These are phyloP conservation scores for Paraconiothyrium brasiliense DNA, from an alignment of 2,329 filamentous ascomycete genomes.

Conservation along the genomic window DNA sequence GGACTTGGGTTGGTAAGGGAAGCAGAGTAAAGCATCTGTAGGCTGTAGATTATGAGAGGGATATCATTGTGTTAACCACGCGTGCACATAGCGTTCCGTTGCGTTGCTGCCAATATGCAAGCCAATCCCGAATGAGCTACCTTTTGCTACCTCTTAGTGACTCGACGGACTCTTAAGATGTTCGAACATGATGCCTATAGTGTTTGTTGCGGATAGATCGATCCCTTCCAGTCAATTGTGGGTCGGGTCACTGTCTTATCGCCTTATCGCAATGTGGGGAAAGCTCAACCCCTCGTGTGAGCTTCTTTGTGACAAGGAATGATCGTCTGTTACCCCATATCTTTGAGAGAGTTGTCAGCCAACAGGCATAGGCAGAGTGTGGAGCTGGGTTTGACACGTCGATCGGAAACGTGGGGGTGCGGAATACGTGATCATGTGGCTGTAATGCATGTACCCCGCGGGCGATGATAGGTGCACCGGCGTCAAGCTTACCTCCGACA, in stretches of 20 bases:
- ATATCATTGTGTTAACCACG: neutral
- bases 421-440: slow-evolving; percentile 5
- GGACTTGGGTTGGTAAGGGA: neutral
- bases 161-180: too few relatives aligned
- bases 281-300: neutral
- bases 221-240: too few relatives aligned
- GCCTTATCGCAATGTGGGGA: slow-evolving; percentile 27
- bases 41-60: neutral
- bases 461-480: slow-evolving; percentile 21
- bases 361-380: neutral
- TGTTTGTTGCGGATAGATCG: too few relatives aligned
- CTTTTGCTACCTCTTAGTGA: too few relatives aligned
- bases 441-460: slow-evolving; percentile 21
- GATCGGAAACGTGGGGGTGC: neutral
- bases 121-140: too few relatives aligned
- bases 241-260: slow-evolving; percentile 22
- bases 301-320: neutral
- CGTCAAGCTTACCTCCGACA: slow-evolving; percentile 11
- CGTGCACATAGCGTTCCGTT: neutral
- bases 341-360: neutral
- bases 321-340: neutral
- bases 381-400: neutral
- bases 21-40: neutral
- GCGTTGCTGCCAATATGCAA: too few relatives aligned
- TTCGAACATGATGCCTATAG: too few relatives aligned